Conservation (phyloP, 2,329 filamentous ascomycete genomes). For the Ophiostoma angusticollis region DNA sequence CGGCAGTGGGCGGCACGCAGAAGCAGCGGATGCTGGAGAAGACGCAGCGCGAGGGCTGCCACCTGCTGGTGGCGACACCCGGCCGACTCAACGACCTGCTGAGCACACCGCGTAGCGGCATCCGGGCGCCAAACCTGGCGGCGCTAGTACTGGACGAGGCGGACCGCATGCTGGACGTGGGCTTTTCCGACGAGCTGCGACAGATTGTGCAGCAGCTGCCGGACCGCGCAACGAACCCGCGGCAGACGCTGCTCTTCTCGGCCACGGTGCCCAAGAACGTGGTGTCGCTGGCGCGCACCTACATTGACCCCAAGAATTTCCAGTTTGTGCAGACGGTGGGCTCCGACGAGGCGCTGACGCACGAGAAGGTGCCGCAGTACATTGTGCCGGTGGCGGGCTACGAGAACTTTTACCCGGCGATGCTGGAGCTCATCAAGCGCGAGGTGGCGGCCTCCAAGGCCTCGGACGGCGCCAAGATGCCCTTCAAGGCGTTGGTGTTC, state of each 20-base stretch:
- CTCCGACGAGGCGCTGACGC: constrained; percentile 71
- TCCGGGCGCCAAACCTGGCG: constrained; percentile 68
- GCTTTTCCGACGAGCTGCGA: constrained; percentile 54
- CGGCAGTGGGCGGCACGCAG: constrained; percentile 83
- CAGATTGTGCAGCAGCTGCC: constrained; percentile 53
- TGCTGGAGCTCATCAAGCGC: constrained; percentile 62
- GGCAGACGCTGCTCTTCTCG: constrained; percentile 91
- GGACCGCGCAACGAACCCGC: constrained; percentile 44
- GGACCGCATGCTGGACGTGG: constrained; percentile 96
- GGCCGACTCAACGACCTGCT: constrained; percentile 78
- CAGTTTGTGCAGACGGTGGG: constrained; percentile 83
- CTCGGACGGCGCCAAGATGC: constrained; percentile 28
- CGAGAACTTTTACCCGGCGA: constrained; percentile 61
- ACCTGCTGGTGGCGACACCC: constrained; percentile 82
- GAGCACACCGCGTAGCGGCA: constrained; percentile 46
- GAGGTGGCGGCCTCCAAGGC: constrained; percentile 34
- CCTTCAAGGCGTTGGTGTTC: constrained; percentile 96
- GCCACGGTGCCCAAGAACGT: constrained; percentile 83
- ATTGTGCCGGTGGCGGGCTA: constrained; percentile 54
- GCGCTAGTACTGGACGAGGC: constrained; percentile 90
- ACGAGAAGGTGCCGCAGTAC: constrained; percentile 72
- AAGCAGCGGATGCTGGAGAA: constrained; percentile 55
- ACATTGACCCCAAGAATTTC: constrained; percentile 68
- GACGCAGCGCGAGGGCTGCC: constrained; percentile 66
- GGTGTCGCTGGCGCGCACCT: constrained; percentile 60